Percentiles rank a stretch among this genome's conserved stretches.
Conservation (phyloP, 352 stramenopile genomes). For the Phytophthora megakarya region DNA sequence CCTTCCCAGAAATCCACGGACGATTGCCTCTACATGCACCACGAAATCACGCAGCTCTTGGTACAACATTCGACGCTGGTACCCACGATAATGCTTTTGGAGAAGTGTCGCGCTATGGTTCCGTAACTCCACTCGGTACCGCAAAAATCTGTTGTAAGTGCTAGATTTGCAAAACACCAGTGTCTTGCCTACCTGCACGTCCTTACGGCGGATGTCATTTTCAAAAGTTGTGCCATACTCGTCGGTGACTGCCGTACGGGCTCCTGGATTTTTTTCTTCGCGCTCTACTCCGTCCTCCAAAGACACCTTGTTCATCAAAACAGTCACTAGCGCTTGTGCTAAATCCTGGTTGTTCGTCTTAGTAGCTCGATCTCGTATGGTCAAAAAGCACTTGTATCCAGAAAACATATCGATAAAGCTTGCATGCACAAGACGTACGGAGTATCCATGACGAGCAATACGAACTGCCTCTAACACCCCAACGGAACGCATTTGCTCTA, state of each 20-base stretch:
- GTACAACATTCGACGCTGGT: conserved; percentile 42
- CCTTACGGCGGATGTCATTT: conserved; percentile 35
- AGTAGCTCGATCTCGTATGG: conserved; percentile 12
- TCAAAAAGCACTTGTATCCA: conserved; percentile 55
- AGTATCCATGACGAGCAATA: conserved; percentile 95
- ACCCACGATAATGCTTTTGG: conserved; percentile 55
- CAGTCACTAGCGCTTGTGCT: conserved; percentile 33
- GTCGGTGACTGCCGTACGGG: conserved; percentile 17
- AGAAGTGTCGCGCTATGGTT: conserved; percentile 42
- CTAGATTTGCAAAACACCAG: conserved; percentile 70
- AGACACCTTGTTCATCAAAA: conserved; percentile 45
- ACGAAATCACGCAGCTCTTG: conserved; percentile 42
- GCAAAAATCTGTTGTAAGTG: conserved; percentile 59
- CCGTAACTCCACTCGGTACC: conserved; percentile 48
- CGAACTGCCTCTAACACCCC: conserved; percentile 96
- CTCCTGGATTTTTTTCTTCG: conserved; percentile 23
- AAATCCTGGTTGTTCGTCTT: conserved; percentile 42
- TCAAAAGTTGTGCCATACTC: conserved; percentile 27
- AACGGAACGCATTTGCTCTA: conserved; percentile 97
- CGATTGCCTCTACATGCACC: conserved; percentile 47
- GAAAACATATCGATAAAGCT: conserved; percentile 89
- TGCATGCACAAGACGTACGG: conserved; percentile 92
- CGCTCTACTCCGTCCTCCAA: conserved; percentile 32
- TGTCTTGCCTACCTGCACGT: conserved; percentile 65
- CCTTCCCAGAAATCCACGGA: conserved; percentile 48